A percentile compares a stretch with the other conserved stretches of the same genome.
Conservation (phyloP, 2,329 filamentous ascomycete species). For the Microcyclospora tardicrescens region DNA sequence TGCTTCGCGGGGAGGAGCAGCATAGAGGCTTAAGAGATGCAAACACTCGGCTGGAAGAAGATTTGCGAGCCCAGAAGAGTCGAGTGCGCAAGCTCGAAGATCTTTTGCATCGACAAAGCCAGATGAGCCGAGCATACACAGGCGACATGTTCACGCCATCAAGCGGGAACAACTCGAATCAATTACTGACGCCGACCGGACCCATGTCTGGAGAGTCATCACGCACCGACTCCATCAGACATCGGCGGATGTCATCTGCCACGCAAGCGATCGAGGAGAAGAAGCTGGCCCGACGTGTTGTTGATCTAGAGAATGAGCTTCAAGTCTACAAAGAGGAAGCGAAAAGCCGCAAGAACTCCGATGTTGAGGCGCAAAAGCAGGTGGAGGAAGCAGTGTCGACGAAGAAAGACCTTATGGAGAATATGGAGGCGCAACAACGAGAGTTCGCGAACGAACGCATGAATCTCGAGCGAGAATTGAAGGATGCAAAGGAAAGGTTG, state of each 20-base stretch:
- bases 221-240: slow-evolving; percentile 13
- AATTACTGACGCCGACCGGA: slow-evolving; percentile 2
- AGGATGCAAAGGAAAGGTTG: slow-evolving; percentile 58
- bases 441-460: slow-evolving; percentile 81
- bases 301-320: slow-evolving; percentile 66
- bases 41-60: slow-evolving; percentile 45
- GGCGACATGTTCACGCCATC: slow-evolving; percentile 22
- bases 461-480: slow-evolving; percentile 68
- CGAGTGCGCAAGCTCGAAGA: slow-evolving; percentile 85
- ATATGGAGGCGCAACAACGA: slow-evolving; percentile 81
- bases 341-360: slow-evolving; percentile 37
- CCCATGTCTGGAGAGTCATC: slow-evolving; percentile 11
- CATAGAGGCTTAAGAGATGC: slow-evolving; percentile 39
- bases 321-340: slow-evolving; percentile 63
- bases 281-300: slow-evolving; percentile 46
- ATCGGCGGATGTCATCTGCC: slow-evolving; percentile 46
- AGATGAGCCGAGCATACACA: slow-evolving; percentile 33
- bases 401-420: slow-evolving; percentile 86
- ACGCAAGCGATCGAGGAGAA: slow-evolving; percentile 49
- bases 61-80: slow-evolving; percentile 80
- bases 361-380: slow-evolving; percentile 50
- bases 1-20: slow-evolving; percentile 81
- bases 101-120: slow-evolving; percentile 69
- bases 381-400: slow-evolving; percentile 81
- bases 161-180: slow-evolving; percentile 12